Percentiles rank a stretch among this genome's conserved stretches.
Evolutionary conservation across 2,329 filamentous ascomycete species (phyloP).

Genomic region (Alternaria triticimaculans): DNA sequence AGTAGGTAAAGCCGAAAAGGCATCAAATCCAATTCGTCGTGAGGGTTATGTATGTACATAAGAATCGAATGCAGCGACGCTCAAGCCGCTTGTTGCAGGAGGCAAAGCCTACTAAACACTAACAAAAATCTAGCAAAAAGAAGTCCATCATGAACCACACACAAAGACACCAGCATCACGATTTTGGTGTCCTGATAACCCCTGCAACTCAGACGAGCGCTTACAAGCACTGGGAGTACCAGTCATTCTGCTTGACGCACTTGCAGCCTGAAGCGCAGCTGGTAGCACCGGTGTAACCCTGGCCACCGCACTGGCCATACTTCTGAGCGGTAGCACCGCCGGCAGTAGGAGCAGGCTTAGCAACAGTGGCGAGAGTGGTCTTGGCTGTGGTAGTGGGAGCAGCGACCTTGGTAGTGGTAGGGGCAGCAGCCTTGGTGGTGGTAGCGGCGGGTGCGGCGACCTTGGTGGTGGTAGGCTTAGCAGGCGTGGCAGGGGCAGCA

Average conservation of each 20-base stretch:
- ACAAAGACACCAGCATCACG: not conserved
- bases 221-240: slow-evolving; percentile 56
- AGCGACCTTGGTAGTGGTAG: slow-evolving; percentile 6
- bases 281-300: slow-evolving; percentile 50
- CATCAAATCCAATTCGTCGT: slow-evolving; percentile 7
- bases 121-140: slow-evolving; percentile 5
- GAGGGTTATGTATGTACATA: slow-evolving; percentile 22
- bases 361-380: slow-evolving; percentile 33
- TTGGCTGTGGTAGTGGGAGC: slow-evolving; percentile 17
- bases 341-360: slow-evolving; percentile 23
- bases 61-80: slow-evolving; percentile 19
- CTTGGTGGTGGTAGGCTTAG: slow-evolving; percentile 17
- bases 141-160: not conserved
- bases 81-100: slow-evolving; percentile 9
- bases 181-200: not conserved
- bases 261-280: slow-evolving; percentile 48
- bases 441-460: slow-evolving; percentile 16
- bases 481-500: slow-evolving; percentile 10
- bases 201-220: not conserved
- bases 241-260: slow-evolving; percentile 53
- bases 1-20: slow-evolving; percentile 3
- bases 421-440: slow-evolving; percentile 13
- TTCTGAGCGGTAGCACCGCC: slow-evolving; percentile 30
- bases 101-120: slow-evolving; percentile 15
- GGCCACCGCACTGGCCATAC: slow-evolving; percentile 57